Evolutionary conservation across 805 yeast genomes (phyloP).

Genomic region (Metschnikowia kunwiensis): DNA sequence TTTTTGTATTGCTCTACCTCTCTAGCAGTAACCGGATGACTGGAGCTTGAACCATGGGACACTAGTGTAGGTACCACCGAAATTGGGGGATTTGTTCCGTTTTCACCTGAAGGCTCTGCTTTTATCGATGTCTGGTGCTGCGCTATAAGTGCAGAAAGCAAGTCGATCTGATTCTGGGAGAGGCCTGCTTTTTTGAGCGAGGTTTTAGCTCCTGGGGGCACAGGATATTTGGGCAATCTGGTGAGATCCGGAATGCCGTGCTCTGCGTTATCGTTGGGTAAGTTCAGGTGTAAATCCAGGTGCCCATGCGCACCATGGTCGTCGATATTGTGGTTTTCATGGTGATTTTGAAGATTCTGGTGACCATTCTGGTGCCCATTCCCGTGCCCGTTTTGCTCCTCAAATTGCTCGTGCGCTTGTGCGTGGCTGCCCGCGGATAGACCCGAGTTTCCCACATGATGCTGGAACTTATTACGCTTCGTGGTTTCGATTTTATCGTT

Average conservation of each 20-base stretch:
- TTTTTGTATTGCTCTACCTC: not conserved
- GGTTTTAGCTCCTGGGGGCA: constrained; percentile 69
- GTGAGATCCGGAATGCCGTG: constrained; percentile 21
- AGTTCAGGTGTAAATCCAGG: too few species aligned
- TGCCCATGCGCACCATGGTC: too few species aligned
- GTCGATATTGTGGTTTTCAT: not conserved
- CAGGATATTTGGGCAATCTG: constrained; percentile 56
- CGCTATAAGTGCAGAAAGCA: constrained; percentile 69
- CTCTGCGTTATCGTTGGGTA: too few species aligned
- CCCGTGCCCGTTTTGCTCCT: too few species aligned
- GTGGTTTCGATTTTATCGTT: constrained; percentile 14
- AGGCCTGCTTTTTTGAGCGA: constrained; percentile 66
- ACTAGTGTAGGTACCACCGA: constrained; percentile 4
- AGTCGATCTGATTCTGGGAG: constrained; percentile 65
- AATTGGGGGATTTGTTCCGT: not conserved
- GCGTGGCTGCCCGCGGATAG: too few species aligned
- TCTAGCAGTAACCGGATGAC: not conserved
- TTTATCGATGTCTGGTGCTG: constrained; percentile 49
- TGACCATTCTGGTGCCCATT: not conserved
- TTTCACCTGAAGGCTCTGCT: not conserved
- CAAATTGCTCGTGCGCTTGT: too few species aligned
- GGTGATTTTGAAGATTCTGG: not conserved
- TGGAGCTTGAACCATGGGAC: not conserved
- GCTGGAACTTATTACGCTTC: constrained; percentile 11
- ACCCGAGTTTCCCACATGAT: constrained; percentile 7